Conservation (phyloP, 768 basidiomycete genomes). For the Coprinopsis strossmayeri region DNA sequence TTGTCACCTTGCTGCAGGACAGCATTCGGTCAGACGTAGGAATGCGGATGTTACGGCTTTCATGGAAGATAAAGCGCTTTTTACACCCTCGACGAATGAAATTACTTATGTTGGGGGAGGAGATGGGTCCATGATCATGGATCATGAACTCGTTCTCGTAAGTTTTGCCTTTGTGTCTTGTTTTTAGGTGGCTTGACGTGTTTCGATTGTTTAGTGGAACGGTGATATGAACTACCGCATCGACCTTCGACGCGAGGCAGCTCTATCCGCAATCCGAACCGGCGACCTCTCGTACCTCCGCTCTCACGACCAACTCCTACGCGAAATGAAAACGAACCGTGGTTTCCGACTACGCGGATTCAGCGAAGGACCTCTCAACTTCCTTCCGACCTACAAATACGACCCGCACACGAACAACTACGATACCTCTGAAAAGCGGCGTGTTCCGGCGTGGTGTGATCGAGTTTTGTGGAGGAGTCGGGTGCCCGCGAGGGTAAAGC, state of each 20-base stretch:
- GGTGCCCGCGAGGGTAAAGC: slow-evolving; percentile 49
- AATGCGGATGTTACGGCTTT: slow-evolving; percentile 87
- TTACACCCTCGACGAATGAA: slow-evolving; percentile 49
- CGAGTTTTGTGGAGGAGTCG: slow-evolving; percentile 75
- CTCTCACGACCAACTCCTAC: slow-evolving; percentile 80
- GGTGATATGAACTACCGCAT: slow-evolving; percentile 99
- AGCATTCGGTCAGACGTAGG: slow-evolving; percentile 71
- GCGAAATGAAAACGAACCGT: slow-evolving; percentile 86
- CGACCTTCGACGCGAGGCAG: slow-evolving; percentile 82
- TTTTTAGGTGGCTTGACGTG: not conserved
- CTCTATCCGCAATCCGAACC: slow-evolving; percentile 62
- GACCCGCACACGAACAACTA: slow-evolving; percentile 73
- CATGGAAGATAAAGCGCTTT: slow-evolving; percentile 72
- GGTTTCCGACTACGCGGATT: slow-evolving; percentile 82
- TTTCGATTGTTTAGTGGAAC: slow-evolving; percentile 46
- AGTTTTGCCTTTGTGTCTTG: slow-evolving; percentile 19
- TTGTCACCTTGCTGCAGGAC: slow-evolving; percentile 95
- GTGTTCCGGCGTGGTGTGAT: slow-evolving; percentile 96
- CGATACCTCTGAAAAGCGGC: slow-evolving; percentile 83
- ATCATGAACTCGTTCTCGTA: slow-evolving; percentile 93
- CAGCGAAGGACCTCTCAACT: slow-evolving; percentile 73
- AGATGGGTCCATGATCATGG: slow-evolving; percentile 86
- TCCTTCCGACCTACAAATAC: slow-evolving; percentile 94
- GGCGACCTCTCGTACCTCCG: slow-evolving; percentile 60
- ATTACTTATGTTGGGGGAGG: slow-evolving; percentile 83